These are phyloP conservation scores for Haberlea rhodopensis DNA, from an alignment of 257 asterid species.

Conservation along the genomic window DNA sequence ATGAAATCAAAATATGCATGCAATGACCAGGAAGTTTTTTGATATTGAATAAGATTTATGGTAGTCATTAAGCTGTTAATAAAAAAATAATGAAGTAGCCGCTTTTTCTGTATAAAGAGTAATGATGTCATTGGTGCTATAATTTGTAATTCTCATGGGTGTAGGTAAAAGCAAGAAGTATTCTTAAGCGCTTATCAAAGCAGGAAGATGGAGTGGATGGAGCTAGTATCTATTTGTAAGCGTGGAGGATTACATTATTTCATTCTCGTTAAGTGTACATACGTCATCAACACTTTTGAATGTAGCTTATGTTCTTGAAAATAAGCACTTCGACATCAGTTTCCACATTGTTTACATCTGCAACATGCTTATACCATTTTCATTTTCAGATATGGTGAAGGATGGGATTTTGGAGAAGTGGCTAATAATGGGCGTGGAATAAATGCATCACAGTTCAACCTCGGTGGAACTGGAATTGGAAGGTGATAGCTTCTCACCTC, in stretches of 20 bases:
- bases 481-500: constrained; percentile 49
- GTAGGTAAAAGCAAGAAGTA: constrained; percentile 76
- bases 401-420: constrained; percentile 98
- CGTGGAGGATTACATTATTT: constrained; percentile 16
- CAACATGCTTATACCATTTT: constrained; percentile 17
- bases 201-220: constrained; percentile 80
- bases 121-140: not conserved
- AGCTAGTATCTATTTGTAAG: constrained; percentile 72
- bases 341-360: not conserved
- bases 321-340: not conserved
- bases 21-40: not conserved
- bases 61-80: not conserved
- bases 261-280: constrained; percentile 17
- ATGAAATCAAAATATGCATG: constrained; percentile 1
- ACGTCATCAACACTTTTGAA: not conserved
- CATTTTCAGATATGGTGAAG: constrained; percentile 87
- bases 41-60: not conserved
- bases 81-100: not conserved
- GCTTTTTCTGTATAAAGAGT: no score
- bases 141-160: constrained; percentile 25
- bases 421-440: constrained; percentile 83
- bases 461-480: constrained; percentile 84
- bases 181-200: constrained; percentile 58
- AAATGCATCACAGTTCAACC: constrained; percentile 85
- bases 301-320: not conserved